Conservation (phyloP, 768 basidiomycete species). For the Suillus fuscotomentosus region DNA sequence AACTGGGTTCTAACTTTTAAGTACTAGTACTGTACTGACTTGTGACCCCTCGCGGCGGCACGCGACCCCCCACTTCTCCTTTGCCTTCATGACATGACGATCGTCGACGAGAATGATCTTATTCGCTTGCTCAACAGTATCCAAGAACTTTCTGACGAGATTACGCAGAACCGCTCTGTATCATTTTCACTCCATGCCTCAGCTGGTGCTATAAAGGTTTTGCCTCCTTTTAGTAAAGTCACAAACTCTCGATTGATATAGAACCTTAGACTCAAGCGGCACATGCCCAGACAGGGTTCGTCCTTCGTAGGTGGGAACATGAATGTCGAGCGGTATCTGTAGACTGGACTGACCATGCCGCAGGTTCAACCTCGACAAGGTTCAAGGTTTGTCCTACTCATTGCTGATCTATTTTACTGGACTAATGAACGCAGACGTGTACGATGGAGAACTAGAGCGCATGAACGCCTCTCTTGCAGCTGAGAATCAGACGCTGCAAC, state of each 20-base stretch:
- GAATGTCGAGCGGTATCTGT: conserved; percentile 8
- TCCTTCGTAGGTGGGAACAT: conserved; percentile 67
- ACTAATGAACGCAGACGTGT: conserved; percentile 63
- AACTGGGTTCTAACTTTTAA: too few relatives aligned
- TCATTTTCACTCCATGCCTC: conserved; percentile 72
- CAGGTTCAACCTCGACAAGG: conserved; percentile 88
- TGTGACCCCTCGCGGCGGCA: background rate
- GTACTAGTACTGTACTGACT: too few relatives aligned
- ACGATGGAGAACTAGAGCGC: conserved; percentile 84
- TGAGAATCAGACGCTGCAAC: conserved; percentile 83
- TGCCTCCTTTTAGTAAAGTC: conserved; percentile 15
- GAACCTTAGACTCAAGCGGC: conserved; percentile 71
- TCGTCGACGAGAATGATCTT: conserved; percentile 64
- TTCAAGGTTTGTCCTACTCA: conserved; percentile 54
- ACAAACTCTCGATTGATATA: conserved; percentile 1
- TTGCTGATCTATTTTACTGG: background rate
- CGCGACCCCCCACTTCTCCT: background rate
- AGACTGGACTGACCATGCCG: background rate
- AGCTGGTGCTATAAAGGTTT: conserved; percentile 77
- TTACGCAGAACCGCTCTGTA: conserved; percentile 73
- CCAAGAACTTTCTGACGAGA: conserved; percentile 79
- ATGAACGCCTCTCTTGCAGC: conserved; percentile 77
- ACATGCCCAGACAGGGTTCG: conserved; percentile 90
- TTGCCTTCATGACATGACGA: conserved; percentile 41
- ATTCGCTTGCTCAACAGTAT: conserved; percentile 65